phyloP scores from a whole-genome alignment of 192 early-diverging fungal genomes.

The Haplosporangium gracile region DNA sequence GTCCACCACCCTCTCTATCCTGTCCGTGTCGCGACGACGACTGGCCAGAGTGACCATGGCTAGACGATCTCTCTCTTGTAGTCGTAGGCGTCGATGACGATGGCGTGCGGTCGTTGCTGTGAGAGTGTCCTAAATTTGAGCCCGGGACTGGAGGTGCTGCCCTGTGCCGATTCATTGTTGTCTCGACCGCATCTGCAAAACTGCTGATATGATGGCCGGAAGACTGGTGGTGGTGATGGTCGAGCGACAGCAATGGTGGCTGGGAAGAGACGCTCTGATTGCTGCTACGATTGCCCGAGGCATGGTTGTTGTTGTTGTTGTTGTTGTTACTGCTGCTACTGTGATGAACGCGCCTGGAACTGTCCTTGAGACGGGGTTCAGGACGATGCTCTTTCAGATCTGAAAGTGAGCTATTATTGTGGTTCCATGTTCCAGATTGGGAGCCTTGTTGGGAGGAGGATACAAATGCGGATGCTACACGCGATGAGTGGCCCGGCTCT shows the following conservation, averaged over 20 bases:
- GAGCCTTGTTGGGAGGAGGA: background rate
- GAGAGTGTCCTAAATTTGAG: constrained; percentile 5
- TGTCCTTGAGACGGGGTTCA: constrained; percentile 41
- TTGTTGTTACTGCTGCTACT: constrained; percentile 1
- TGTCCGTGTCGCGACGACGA: background rate
- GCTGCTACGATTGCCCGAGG: background rate
- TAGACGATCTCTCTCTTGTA: constrained; percentile 7
- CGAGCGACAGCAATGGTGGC: constrained; percentile 30
- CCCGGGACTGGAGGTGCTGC: constrained; percentile 8
- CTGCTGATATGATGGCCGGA: constrained; percentile 5
- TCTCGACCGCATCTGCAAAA: constrained; percentile 39
- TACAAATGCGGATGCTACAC: background rate
- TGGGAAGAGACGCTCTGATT: constrained; percentile 4
- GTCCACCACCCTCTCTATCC: background rate
- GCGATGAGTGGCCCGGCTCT: background rate
- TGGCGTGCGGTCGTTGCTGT: background rate
- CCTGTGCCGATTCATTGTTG: constrained; percentile 22
- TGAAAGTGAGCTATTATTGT: background rate
- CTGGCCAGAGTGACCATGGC: background rate
- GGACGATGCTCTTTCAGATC: constrained; percentile 26
- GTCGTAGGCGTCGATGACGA: constrained; percentile 8
- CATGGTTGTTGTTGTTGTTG: background rate
- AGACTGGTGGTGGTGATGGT: constrained; percentile 25
- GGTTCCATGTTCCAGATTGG: background rate
- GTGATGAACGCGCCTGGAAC: constrained; percentile 10